phyloP scores from a whole-genome alignment of 139 green algal genomes.

The Chlorella ohadii region DNA sequence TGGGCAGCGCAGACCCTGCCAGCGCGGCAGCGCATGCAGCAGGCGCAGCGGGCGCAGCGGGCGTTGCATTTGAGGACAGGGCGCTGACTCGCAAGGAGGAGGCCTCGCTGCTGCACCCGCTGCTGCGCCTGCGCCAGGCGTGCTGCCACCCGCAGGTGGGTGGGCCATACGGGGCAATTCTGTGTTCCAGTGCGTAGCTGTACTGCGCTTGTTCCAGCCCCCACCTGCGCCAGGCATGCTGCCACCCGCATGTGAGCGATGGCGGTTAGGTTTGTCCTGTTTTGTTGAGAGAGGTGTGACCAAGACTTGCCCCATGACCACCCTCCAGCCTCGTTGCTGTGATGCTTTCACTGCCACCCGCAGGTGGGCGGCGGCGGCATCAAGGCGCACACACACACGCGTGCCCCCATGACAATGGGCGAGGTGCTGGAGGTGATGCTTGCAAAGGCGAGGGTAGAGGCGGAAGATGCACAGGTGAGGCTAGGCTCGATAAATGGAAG shows the following conservation, averaged over 20 bases:
- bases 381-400: constrained; percentile 40
- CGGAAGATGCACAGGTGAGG: constrained; percentile 76
- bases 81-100: constrained; percentile 61
- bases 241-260: constrained; percentile 93
- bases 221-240: constrained; percentile 91
- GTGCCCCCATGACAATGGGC: constrained; percentile 83
- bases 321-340: too few species aligned
- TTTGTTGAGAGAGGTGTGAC: too few species aligned
- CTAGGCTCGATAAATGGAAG: too few species aligned
- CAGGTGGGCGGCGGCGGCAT: constrained; percentile 82
- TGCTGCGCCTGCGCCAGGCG: constrained; percentile 90
- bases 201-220: too few species aligned
- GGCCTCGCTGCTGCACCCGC: constrained; percentile 62
- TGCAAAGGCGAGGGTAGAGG: constrained; percentile 78
- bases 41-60: constrained; percentile 8
- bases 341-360: too few species aligned
- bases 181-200: too few species aligned
- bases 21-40: background rate
- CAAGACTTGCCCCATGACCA: too few species aligned
- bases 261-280: too few species aligned
- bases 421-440: constrained; percentile 78
- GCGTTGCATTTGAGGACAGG: constrained; percentile 41
- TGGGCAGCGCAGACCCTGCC: too few species aligned
- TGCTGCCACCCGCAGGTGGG: constrained; percentile 91
- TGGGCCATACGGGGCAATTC: too few species aligned